Base-by-base conservation (phyloP, 441 rosid genomes). In the Arabidopsis lyrata region DNA sequence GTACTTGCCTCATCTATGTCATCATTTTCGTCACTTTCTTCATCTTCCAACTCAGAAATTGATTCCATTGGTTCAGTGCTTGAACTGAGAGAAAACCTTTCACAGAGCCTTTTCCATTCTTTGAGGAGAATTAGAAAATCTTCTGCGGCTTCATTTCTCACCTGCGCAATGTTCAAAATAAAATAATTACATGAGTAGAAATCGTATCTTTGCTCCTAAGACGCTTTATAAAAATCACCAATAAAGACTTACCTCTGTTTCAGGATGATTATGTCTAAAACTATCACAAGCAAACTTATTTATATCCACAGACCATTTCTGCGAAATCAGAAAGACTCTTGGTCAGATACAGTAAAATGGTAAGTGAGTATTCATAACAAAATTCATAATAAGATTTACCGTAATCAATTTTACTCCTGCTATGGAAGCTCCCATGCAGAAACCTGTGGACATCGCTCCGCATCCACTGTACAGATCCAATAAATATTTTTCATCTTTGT, bases 111-210 rank as follows among this genome's bases (percentile, higher is more conserved):
- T 64, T 72, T 76, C 96, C 93, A 90, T 58, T 87, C 90, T 47
- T 70, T 80, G 13, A 87, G 70, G 72, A 88, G 14, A 2, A 22
- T 53, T 12, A 90, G 69, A 66, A 90, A 90, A 50, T 88, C 89
- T 47, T 87, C 89, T 1, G 88, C 90, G 18, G 86, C 48, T 75
- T 83, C 93, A 49, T 88, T 88, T 62, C 93, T 79, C 35, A 90
- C 96, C 92, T 88, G 74, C 65, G 73, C 70, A 61, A 12, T 24
- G 29, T 27, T 13, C 38, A 42, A 57, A 52, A 27, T 45, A 64
- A 50, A 27, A 24, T 42, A 18, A 48, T 54, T 27, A 35, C 10
- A 50, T 11, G 15, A n/a, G 18, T 49, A 41, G 8, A 58, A 20
- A 41, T 1, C 14, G 8, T n/a, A 54, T 24, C 44, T 39, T 32